These are phyloP conservation scores for Euryodendron excelsum DNA, from an alignment of 148 eudicot species.

Conservation along the genomic window DNA sequence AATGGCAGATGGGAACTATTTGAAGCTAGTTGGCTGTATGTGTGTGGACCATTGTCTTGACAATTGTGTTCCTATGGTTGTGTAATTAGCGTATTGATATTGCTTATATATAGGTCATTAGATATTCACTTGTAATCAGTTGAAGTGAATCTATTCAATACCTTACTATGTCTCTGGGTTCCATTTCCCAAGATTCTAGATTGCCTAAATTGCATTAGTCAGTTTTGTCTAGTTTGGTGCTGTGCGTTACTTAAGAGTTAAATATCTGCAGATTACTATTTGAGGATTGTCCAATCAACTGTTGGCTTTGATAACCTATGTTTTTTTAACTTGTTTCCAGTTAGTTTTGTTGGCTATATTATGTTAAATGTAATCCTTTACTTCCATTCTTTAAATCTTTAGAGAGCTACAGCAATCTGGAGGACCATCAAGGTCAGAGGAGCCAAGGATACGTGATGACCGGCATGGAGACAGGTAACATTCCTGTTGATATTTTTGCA, in stretches of 20 bases:
- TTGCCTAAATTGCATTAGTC: neutral
- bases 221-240: neutral
- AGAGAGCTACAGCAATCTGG: slow-evolving; percentile 72
- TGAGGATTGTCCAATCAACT: neutral
- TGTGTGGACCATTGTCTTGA: neutral
- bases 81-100: neutral
- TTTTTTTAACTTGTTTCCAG: neutral
- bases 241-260: neutral
- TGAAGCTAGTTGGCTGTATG: neutral
- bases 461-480: slow-evolving; percentile 45
- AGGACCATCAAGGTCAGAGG: slow-evolving; percentile 69
- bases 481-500: neutral
- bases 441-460: slow-evolving; percentile 77
- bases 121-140: neutral
- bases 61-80: neutral
- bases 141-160: neutral
- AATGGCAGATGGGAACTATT: neutral
- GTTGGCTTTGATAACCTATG: neutral
- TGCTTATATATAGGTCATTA: neutral
- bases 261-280: neutral
- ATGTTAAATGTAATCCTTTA: neutral
- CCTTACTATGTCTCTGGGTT: neutral
- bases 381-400: slow-evolving; percentile 15
- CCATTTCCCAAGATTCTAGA: neutral
- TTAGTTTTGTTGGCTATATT: neutral